Evolutionary conservation across 192 early-diverging fungal species (phyloP).

Genomic region (Backusella luteola): DNA sequence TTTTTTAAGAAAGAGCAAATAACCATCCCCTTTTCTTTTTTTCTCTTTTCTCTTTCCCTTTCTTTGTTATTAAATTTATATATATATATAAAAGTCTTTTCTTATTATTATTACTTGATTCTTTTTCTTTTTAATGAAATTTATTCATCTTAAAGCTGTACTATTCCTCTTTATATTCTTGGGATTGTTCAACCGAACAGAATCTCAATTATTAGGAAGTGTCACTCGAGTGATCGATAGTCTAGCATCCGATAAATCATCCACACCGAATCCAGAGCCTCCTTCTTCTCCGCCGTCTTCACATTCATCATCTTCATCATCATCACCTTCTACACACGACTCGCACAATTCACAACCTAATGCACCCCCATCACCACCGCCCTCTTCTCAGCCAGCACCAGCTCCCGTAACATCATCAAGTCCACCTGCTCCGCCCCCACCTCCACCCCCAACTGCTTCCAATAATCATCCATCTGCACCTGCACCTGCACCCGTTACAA

Average conservation of each 20-base stretch:
- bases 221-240: background rate
- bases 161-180: background rate
- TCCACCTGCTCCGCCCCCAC: background rate
- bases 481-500: conserved; percentile 1
- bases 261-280: background rate
- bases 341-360: background rate
- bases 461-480: background rate
- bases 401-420: background rate
- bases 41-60: background rate
- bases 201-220: background rate
- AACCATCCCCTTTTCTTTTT: background rate
- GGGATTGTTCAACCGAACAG: background rate
- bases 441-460: conserved; percentile 1
- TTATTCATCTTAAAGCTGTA: background rate
- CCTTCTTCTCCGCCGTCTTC: background rate
- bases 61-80: background rate
- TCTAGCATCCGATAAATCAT: background rate
- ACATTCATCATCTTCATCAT: background rate
- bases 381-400: conserved; percentile 3
- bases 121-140: conserved; percentile 13
- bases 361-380: background rate
- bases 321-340: background rate
- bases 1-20: conserved; percentile 2
- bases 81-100: background rate
- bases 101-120: background rate